Conservation (phyloP, 176 grass and related monocot species). For the Rhynchospora tenuis region DNA sequence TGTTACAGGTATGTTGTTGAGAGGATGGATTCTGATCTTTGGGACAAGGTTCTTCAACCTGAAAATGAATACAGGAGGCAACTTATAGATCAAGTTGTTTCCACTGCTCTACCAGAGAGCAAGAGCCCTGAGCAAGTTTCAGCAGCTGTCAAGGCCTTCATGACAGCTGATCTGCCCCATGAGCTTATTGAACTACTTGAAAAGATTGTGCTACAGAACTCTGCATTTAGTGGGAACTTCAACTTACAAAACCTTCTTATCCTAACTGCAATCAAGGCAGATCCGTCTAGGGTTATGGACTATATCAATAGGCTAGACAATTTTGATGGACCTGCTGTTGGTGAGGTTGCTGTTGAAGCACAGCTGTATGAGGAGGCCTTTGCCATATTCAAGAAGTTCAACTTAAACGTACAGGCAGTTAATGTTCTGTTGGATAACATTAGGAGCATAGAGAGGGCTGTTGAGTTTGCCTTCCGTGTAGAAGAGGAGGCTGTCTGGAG, state of each 20-base stretch:
- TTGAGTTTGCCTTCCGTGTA: constrained; percentile 89
- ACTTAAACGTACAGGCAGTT: constrained; percentile 90
- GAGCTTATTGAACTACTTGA: constrained; percentile 97
- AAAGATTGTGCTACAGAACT: constrained; percentile 98
- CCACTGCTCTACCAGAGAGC: constrained; percentile 89
- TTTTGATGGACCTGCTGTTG: constrained; percentile 97
- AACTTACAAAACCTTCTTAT: constrained; percentile 97
- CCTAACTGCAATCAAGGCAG: constrained; percentile 91
- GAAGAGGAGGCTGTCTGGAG: constrained; percentile 98
- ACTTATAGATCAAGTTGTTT: constrained; percentile 98
- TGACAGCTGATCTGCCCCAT: constrained; percentile 95
- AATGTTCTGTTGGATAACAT: constrained; percentile 90
- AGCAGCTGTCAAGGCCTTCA: constrained; percentile 98
- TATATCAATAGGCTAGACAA: constrained; percentile 96
- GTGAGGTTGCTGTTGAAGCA: constrained; percentile 91
- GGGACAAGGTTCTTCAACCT: constrained; percentile 91
- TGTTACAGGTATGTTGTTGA: constrained; percentile 82
- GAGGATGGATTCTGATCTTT: constrained; percentile 93
- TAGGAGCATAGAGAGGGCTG: constrained; percentile 83
- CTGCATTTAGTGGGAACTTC: constrained; percentile 93
- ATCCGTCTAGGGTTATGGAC: constrained; percentile 92
- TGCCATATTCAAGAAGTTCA: constrained; percentile 98
- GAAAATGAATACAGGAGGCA: constrained; percentile 99
- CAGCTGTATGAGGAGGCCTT: constrained; percentile 92
- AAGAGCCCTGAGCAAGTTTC: constrained; percentile 98